Base-by-base conservation (phyloP, 2,329 filamentous ascomycete species). In the Tolypocladium inflatum region DNA sequence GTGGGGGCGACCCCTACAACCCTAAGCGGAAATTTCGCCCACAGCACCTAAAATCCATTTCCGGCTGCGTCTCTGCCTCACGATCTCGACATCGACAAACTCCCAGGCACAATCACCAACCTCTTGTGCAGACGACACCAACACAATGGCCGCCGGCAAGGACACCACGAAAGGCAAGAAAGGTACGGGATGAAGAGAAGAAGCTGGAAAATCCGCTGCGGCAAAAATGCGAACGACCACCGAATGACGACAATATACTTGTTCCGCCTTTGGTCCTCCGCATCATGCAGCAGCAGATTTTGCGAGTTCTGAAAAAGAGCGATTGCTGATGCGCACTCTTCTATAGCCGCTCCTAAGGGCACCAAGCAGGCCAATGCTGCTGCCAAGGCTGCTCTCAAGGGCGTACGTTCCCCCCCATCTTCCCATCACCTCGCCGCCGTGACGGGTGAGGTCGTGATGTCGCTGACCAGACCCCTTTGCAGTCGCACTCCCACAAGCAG, bases 381-480 rank as follows among this genome's bases (percentile, higher is more conserved):
- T 76, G 90, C 94, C 72, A 97, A 99, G 86, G 90, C 94, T 77
- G 89, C 91, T 74, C 88, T 97, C 72, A 91, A 91, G 82, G 93
- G 92, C 78, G 91, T 96, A 91, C 83, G 90, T 88, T 65, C 39
- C 60, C 55, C 42, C 7, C 65, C 17, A 21, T 30, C 17, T 51
- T 39, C 45, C 6, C 45, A 6, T 11, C 3, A 51, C 10, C 48
- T 35, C 30, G 15, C 26, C 19, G 45, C 26, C 8, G 15, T 30
- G 30, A 23, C 26, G 11, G 6, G 4, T 48, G 43, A 48, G 45
- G n/a, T 17, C 3, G 19, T 33, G 17, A 35, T 13, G 48, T 51
- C 30, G 30, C 48, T 52, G 26, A 52, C 30, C 30, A 13, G 33
- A 51, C 17, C 48, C n/a, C 26, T 30, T 8, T 41, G 54, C 63